Evolutionary conservation across 495 filamentous ascomycete species (phyloP), one percentile per base, ranked within the genome.

Genomic region (Penicillium paradoxum): DNA sequence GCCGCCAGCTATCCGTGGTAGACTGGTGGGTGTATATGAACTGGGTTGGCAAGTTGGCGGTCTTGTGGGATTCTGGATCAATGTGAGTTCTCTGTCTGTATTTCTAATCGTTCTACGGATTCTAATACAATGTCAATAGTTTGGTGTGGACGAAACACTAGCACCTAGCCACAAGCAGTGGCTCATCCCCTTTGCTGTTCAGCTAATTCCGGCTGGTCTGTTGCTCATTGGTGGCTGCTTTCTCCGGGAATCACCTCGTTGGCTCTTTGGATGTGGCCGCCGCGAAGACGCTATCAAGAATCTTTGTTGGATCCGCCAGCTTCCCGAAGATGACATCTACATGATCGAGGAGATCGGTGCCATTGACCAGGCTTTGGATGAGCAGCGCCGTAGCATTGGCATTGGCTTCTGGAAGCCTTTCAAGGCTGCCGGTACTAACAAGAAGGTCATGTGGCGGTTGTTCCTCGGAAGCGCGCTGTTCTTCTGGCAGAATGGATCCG

Each of bases 1-100:
- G 6, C 88, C 86, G 6, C 87, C 88, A 57, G 86, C 88, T 49
- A 89, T 89, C 58, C 83, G 89, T 46, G 89, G 89, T 17, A 80
- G 88, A 19, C 77, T 95, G 32, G 86, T 92, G 25, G 83, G 85
- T 54, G 77, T 90, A 22, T 90, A 87, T 58, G 86, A 89, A 65
- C 69, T 89, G 40, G 83, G 85, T 3, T 88, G 84, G 82, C 86
- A 89, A 63, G 73, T 86, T 57, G 86, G 85, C 45, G 85, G 85
- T 17, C 68, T 90, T n/a, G 77, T 86, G 24, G 86, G 86, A 3
- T 89, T 88, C 57, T 87, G 82, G 82, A 85, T 87, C 62, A 85
- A 84, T 58, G 75, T 73, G 54, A 64, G 64, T 64, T 44, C 30
- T 24, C 18, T n/a, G 17, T 37, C 0, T 34, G 6, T 22, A 3